Conservation (phyloP, 192 early-diverging fungal species). For the Powellomyces hirtus region DNA sequence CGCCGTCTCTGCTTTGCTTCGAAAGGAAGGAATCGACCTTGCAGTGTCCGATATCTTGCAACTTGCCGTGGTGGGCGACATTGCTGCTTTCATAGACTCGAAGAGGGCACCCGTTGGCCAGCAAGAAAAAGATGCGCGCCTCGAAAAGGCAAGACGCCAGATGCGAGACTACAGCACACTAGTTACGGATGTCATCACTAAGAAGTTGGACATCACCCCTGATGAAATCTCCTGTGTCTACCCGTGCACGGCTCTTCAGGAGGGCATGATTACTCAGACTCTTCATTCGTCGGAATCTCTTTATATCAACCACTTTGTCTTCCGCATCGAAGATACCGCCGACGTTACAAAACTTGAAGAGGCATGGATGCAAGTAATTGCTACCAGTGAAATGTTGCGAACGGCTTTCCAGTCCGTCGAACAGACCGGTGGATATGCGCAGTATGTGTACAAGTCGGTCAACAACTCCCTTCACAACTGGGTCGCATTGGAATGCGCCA, state of each 20-base stretch:
- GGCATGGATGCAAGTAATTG: background rate
- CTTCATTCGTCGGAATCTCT: background rate
- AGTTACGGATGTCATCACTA: no score
- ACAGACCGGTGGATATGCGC: background rate
- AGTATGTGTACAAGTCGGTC: slow-evolving; percentile 16
- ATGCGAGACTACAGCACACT: no score
- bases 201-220: no score
- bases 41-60: slow-evolving; percentile 2
- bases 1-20: background rate
- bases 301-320: background rate
- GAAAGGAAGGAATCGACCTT: slow-evolving; percentile 1
- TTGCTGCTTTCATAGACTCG: background rate
- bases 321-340: background rate
- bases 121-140: no score
- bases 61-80: background rate
- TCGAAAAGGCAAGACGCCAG: no score
- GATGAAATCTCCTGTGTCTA: slow-evolving; percentile 11
- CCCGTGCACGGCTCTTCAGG: slow-evolving; percentile 29
- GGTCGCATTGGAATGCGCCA: no score
- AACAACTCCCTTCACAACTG: background rate
- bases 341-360: slow-evolving; percentile 1
- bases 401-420: slow-evolving; percentile 11
- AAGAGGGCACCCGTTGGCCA: background rate
- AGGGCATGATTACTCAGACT: slow-evolving; percentile 26
- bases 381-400: slow-evolving; percentile 9